phyloP scores from a whole-genome alignment of 2,329 filamentous ascomycete species.

The Colletotrichum tabaci region DNA sequence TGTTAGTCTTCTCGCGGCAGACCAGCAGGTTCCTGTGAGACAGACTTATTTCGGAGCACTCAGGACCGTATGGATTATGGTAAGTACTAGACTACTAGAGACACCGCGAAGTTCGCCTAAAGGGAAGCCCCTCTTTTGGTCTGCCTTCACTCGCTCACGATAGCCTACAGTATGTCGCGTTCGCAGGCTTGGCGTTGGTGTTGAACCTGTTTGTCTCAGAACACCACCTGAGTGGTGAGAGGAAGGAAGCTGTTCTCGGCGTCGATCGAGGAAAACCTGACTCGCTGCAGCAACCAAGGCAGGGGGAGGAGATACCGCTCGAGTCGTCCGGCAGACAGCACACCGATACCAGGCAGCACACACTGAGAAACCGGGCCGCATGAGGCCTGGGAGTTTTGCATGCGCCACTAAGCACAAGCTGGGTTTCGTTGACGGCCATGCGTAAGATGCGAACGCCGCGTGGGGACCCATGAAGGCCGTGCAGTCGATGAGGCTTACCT shows the following conservation, averaged over 20 bases:
- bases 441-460: too few species aligned
- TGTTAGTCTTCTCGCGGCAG: not conserved
- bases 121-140: not conserved
- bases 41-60: slow-evolving; percentile 47
- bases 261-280: not conserved
- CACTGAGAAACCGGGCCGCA: not conserved
- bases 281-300: too few species aligned
- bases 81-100: slow-evolving; percentile 19
- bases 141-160: not conserved
- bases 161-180: slow-evolving; percentile 16
- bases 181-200: slow-evolving; percentile 7
- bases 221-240: slow-evolving; percentile 18
- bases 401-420: too few species aligned
- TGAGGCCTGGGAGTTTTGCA: too few species aligned
- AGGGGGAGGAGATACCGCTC: slow-evolving; percentile 14
- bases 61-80: slow-evolving; percentile 50
- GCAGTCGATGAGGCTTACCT: too few species aligned
- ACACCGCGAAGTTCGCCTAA: not conserved
- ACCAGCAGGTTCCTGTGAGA: slow-evolving; percentile 45
- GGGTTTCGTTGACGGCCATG: too few species aligned
- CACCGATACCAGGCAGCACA: not conserved
- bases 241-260: slow-evolving; percentile 19
- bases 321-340: slow-evolving; percentile 19
- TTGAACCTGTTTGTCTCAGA: slow-evolving; percentile 18
- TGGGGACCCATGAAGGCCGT: too few species aligned